A percentile compares a stretch with the other conserved stretches of the same genome.
Evolutionary conservation across 1,284 basidiomycete species (phyloP).

Genomic region (Trametes versicolor): DNA sequence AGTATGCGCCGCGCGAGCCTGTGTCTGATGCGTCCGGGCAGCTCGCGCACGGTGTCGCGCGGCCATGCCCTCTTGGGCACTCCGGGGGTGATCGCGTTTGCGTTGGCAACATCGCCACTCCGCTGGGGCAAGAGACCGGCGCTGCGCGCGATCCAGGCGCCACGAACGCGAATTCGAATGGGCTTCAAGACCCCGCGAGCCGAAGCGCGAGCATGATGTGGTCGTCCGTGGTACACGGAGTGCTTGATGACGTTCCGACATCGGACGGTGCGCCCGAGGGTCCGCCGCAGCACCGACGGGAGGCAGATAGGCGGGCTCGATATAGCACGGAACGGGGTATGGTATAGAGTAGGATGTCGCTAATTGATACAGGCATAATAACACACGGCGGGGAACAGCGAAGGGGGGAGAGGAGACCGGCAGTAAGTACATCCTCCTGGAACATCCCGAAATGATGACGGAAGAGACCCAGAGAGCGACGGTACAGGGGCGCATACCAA

Average conservation of each 20-base stretch:
- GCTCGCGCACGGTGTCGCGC: not conserved
- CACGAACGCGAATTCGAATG: not conserved
- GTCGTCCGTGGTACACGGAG: not conserved
- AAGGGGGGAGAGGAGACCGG: not conserved
- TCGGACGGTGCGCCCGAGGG: not conserved
- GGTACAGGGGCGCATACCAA: not conserved
- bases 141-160: not conserved
- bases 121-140: not conserved
- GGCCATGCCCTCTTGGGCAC: not conserved
- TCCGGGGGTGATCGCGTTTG: slow-evolving; percentile 3
- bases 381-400: slow-evolving; percentile 6
- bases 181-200: not conserved
- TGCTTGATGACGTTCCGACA: not conserved
- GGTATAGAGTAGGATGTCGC: slow-evolving; percentile 5
- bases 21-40: not conserved
- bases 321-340: not conserved
- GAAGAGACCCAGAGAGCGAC: not conserved
- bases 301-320: not conserved
- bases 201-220: not conserved
- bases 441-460: slow-evolving; percentile 1
- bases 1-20: not conserved
- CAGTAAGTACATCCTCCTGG: not conserved
- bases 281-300: not conserved
- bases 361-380: slow-evolving; percentile 19
- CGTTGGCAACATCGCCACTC: slow-evolving; percentile 5